Percentiles rank a stretch among this genome's conserved stretches.
phyloP scores from a whole-genome alignment of 306 rosid genomes.

The Hylodesmum podocarpum region DNA sequence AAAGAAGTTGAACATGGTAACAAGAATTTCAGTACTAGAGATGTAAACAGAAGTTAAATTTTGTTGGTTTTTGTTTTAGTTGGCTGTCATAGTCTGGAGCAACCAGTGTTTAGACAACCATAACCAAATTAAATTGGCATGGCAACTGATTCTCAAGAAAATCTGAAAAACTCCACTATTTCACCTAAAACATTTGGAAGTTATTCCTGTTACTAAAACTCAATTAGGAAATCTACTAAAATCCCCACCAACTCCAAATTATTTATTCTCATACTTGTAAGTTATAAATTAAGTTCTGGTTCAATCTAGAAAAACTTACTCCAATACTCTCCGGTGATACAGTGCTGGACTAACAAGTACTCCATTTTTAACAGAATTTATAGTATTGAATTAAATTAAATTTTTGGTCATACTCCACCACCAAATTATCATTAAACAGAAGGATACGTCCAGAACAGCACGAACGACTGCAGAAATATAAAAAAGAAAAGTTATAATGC shows the following conservation, averaged over 20 bases:
- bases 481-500: slow-evolving; percentile 28
- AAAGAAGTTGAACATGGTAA: slow-evolving; percentile 36
- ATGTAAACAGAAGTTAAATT: not conserved
- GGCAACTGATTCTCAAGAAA: slow-evolving; percentile 13
- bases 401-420: slow-evolving; percentile 22
- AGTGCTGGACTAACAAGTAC: not conserved
- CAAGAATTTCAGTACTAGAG: slow-evolving; percentile 11
- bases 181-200: not conserved
- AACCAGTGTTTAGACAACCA: not conserved
- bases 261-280: not conserved
- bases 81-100: not conserved
- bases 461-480: slow-evolving; percentile 78
- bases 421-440: slow-evolving; percentile 23
- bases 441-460: slow-evolving; percentile 99
- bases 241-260: not conserved
- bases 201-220: not conserved
- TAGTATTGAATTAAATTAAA: slow-evolving; percentile 5
- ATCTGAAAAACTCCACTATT: not conserved
- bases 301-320: slow-evolving; percentile 8
- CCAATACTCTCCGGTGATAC: not conserved
- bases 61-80: not conserved
- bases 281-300: not conserved
- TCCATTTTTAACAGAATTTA: slow-evolving; percentile 14
- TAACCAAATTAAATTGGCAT: not conserved
- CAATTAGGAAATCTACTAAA: slow-evolving; percentile 1